Evolutionary conservation across 345 rosid species (phyloP), one percentile per base, ranked within the genome.

Genomic region (Citrus sp.): DNA sequence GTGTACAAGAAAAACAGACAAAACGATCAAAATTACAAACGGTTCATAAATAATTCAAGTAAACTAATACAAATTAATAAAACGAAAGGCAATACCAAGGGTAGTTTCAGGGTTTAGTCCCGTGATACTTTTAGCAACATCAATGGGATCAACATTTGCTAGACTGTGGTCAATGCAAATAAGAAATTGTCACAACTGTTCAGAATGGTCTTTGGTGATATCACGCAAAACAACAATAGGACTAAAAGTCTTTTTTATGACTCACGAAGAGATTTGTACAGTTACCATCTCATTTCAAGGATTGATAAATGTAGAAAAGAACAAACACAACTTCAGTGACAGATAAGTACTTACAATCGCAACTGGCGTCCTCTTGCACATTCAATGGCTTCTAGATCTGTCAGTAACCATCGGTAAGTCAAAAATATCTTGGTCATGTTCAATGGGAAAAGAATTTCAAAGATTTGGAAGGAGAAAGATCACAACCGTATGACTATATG

Each of bases 61-160:
- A 40, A 32, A 71, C 65, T 21, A 63, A 55, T 19, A 65, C 10
- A 79, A 66, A 70, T 46, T 42, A 63, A 66, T 14, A 14, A 32
- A 18, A n/a, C 16, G 30, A 21, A 54, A 30, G 79, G 19, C 62
- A 56, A 28, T 89, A 94, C 99, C 97, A 32, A 96, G 92, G 59
- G 98, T 94, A 59, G 94, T 96, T 88, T 96, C 99, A 30, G 98
- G 97, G 82, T 88, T 88, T 76, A 96, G 84, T 82, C 99, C 99
- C 0, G 84, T 74, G 58, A 90, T 86, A 76, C 84, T 94, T 87
- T 86, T 92, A 75, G 97, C 97, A 64, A 92, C 98, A 80, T 96
- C 99, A 77, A 92, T 88, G 73, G 99, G 99, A 83, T 94, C 98
- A 76, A 96, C 98, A 77, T 96, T 96, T 84, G 99, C 99, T 76